phyloP scores from a whole-genome alignment of 352 stramenopile species.

The Globisporangium okanoganense region DNA sequence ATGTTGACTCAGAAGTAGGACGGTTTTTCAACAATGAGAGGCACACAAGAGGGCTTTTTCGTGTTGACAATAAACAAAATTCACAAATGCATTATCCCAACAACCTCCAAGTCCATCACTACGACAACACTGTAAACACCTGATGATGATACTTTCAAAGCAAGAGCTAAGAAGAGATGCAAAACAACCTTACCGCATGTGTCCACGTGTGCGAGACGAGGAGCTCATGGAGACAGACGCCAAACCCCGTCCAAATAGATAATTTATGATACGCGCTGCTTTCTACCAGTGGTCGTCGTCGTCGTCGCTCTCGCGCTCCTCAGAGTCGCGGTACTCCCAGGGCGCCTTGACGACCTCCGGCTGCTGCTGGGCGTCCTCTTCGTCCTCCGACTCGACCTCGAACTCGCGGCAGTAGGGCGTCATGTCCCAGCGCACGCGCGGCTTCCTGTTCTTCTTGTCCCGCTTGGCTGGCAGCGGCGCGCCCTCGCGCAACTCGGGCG shows the following conservation, averaged over 20 bases:
- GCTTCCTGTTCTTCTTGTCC: conserved; percentile 36
- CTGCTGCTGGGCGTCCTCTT: conserved; percentile 33
- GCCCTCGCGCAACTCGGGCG: conserved; percentile 53
- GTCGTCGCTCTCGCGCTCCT: conserved; percentile 21
- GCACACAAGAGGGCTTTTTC: no score
- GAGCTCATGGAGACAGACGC: no score
- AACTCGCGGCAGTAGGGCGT: conserved; percentile 47
- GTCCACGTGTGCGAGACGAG: background rate
- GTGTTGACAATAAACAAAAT: no score
- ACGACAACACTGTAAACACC: no score
- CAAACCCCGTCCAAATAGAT: background rate
- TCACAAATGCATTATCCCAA: no score
- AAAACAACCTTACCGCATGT: no score
- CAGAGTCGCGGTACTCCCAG: conserved; percentile 16
- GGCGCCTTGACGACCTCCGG: conserved; percentile 16
- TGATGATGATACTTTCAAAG: no score
- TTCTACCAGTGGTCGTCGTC: conserved; percentile 25
- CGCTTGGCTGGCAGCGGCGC: conserved; percentile 25
- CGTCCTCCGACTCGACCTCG: conserved; percentile 53
- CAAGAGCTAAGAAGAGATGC: no score
- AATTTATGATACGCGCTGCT: background rate
- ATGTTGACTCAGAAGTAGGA: no score
- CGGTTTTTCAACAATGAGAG: no score
- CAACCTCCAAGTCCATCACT: no score
- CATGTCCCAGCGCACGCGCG: conserved; percentile 42